Conservation (phyloP, 495 filamentous ascomycete genomes). For the Beverwykella pulmonaria region DNA sequence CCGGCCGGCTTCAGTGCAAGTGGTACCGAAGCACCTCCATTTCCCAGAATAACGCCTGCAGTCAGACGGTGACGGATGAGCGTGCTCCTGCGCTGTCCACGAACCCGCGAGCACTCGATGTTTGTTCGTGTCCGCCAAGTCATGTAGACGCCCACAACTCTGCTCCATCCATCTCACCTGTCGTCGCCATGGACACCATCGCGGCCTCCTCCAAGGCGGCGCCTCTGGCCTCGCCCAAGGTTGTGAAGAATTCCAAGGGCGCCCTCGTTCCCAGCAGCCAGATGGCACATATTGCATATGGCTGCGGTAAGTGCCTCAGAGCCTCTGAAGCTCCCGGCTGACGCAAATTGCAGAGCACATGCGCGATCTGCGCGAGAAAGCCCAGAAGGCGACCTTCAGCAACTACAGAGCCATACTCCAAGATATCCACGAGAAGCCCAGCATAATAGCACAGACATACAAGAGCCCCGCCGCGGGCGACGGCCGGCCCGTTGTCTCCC, state of each 20-base stretch:
- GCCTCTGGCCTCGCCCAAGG: slow-evolving; percentile 44
- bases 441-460: slow-evolving; percentile 39
- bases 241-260: slow-evolving; percentile 44
- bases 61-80: background rate
- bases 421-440: slow-evolving; percentile 37
- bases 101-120: slow-evolving; percentile 3
- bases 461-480: slow-evolving; percentile 25
- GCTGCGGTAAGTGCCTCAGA: slow-evolving; percentile 38
- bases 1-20: slow-evolving; percentile 19
- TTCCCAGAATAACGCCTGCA: background rate
- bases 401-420: slow-evolving; percentile 41
- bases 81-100: background rate
- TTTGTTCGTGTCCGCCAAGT: slow-evolving; percentile 3
- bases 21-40: background rate
- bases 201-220: slow-evolving; percentile 35
- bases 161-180: background rate
- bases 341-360: slow-evolving; percentile 41
- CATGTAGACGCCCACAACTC: slow-evolving; percentile 22
- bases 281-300: slow-evolving; percentile 32
- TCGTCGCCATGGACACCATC: slow-evolving; percentile 41
- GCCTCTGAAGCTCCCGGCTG: slow-evolving; percentile 4
- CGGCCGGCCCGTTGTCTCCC: slow-evolving; percentile 49
- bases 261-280: slow-evolving; percentile 30
- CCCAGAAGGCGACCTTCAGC: slow-evolving; percentile 38
- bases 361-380: slow-evolving; percentile 38